These are phyloP conservation scores for Clonostachys sp. DNA, from an alignment of 2,329 filamentous ascomycete species.

Conservation along the genomic window DNA sequence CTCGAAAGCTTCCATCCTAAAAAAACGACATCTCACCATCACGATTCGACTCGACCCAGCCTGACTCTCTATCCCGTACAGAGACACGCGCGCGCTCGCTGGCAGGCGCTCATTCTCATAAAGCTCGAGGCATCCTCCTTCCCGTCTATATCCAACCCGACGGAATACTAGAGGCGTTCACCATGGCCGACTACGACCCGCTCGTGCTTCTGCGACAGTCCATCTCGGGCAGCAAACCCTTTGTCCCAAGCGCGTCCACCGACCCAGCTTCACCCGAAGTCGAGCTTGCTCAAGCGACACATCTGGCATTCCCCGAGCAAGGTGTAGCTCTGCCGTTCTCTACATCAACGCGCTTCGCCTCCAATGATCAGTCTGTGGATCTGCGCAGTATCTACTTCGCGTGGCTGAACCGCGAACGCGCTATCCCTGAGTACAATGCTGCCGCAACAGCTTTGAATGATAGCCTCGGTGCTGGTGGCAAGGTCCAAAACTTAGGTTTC, in stretches of 20 bases:
- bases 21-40: too few species aligned
- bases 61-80: too few species aligned
- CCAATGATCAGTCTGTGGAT: conserved; percentile 71
- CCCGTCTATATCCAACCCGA: too few species aligned
- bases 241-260: conserved; percentile 69
- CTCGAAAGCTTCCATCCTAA: too few species aligned
- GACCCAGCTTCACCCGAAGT: conserved; percentile 55
- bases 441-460: conserved; percentile 77
- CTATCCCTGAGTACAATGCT: conserved; percentile 87
- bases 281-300: conserved; percentile 68
- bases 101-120: too few species aligned
- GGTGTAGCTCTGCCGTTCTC: conserved; percentile 64
- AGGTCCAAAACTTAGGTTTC: conserved; percentile 85
- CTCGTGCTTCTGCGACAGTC: conserved; percentile 80
- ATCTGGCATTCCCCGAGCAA: conserved; percentile 67
- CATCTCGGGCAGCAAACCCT: conserved; percentile 65
- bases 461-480: conserved; percentile 62
- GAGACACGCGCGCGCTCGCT: too few species aligned
- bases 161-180: background rate
- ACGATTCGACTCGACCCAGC: too few species aligned
- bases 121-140: too few species aligned
- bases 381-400: conserved; percentile 94
- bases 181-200: conserved; percentile 59
- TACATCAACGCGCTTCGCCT: conserved; percentile 79
- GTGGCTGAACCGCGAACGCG: conserved; percentile 88